Evolutionary conservation across 768 basidiomycete species (phyloP).

Genomic region (Leccinum variicolor): DNA sequence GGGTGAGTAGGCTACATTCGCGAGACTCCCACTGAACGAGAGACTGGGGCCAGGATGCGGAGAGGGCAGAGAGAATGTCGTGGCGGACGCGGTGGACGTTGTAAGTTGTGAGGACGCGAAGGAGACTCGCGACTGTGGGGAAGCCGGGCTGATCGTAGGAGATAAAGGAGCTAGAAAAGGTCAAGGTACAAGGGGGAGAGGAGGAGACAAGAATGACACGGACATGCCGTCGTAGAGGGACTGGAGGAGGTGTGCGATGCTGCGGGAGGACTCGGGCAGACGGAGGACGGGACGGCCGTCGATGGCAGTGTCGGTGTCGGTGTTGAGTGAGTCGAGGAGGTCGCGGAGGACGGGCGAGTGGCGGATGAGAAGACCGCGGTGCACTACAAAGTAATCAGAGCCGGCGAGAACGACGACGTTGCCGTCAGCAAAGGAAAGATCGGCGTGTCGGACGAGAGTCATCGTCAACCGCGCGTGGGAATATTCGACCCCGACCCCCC

Average conservation of each 20-base stretch:
- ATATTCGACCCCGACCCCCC: not conserved
- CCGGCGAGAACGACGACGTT: conserved; percentile 63
- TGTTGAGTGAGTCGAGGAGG: conserved; percentile 31
- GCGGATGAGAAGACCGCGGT: conserved; percentile 59
- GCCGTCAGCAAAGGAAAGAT: conserved; percentile 65
- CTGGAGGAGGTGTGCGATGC: conserved; percentile 55
- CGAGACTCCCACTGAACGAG: conserved; percentile 64
- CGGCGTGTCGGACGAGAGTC: conserved; percentile 41
- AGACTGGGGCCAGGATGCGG: conserved; percentile 56
- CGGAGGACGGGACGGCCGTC: conserved; percentile 57
- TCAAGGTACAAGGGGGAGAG: conserved; percentile 11
- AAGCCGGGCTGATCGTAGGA: conserved; percentile 51
- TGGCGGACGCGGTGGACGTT: conserved; percentile 53
- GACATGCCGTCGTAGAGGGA: conserved; percentile 73
- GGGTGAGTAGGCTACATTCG: conserved; percentile 53
- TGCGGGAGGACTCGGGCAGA: conserved; percentile 53
- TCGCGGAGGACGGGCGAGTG: conserved; percentile 54
- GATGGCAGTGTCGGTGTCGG: conserved; percentile 29
- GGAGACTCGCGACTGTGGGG: conserved; percentile 48
- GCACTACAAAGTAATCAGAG: conserved; percentile 62
- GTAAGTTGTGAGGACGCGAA: conserved; percentile 65
- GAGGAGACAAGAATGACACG: conserved; percentile 21
- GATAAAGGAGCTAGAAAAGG: conserved; percentile 40
- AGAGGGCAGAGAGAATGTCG: conserved; percentile 53
- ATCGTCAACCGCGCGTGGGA: conserved; percentile 20